These are phyloP conservation scores for Brassica cretica DNA, from an alignment of 345 rosid genomes.

Conservation along the genomic window DNA sequence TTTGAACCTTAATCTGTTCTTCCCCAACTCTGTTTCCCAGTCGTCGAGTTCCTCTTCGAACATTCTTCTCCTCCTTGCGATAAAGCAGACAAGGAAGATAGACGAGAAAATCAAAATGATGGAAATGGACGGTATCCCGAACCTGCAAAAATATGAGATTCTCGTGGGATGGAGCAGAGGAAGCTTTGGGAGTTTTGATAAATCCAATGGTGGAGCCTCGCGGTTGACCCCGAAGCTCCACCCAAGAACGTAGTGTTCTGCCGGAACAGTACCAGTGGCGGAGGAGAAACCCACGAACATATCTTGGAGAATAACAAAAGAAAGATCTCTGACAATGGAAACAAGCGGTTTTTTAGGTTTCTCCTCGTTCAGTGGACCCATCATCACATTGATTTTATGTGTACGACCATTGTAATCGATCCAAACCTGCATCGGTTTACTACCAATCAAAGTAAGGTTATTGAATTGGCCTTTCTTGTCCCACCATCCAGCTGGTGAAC, in stretches of 20 bases:
- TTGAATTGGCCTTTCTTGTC: background rate
- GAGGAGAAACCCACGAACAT: background rate
- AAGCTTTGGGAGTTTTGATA: background rate
- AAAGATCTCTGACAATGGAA: background rate
- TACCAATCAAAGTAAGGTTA: background rate
- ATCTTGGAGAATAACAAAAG: background rate
- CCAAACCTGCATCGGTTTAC: background rate
- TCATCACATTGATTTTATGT: background rate
- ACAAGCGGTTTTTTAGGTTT: background rate
- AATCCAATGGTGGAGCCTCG: background rate
- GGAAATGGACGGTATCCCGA: background rate
- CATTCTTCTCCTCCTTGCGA: background rate
- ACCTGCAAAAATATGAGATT: background rate
- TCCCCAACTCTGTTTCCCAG: background rate
- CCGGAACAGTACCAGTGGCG: background rate
- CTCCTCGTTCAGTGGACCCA: background rate
- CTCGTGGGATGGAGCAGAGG: background rate
- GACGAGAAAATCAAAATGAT: background rate
- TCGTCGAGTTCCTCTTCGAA: background rate
- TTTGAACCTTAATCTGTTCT: background rate
- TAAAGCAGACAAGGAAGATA: background rate
- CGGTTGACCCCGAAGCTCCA: background rate
- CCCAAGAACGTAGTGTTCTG: background rate
- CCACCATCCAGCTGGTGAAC: background rate
- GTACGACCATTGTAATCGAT: background rate